A percentile compares a stretch with the other conserved stretches of the same genome.
phyloP scores from a whole-genome alignment of 1,284 basidiomycete species.

The Apiotrichum sp. region DNA sequence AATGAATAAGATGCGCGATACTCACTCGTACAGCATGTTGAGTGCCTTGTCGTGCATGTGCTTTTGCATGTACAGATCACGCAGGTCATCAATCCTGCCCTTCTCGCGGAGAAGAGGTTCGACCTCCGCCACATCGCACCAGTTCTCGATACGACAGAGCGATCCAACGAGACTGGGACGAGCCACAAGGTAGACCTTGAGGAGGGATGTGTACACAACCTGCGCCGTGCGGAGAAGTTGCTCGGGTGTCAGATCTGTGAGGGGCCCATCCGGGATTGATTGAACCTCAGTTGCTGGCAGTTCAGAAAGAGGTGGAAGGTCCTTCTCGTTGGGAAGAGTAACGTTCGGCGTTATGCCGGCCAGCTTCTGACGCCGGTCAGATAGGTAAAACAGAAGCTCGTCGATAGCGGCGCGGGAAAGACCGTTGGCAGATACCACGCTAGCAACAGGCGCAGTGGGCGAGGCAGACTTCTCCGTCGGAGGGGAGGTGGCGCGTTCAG shows the following conservation, averaged over 20 bases:
- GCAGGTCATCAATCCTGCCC: slow-evolving; percentile 83
- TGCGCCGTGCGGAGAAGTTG: slow-evolving; percentile 81
- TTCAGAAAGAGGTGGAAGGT: slow-evolving; percentile 37
- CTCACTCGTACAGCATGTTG: slow-evolving; percentile 69
- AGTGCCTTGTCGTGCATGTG: slow-evolving; percentile 91
- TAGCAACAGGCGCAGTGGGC: background rate
- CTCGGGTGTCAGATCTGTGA: slow-evolving; percentile 64
- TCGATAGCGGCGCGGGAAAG: slow-evolving; percentile 46
- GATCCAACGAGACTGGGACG: slow-evolving; percentile 78
- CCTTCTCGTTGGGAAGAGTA: slow-evolving; percentile 52
- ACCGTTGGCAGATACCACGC: no score
- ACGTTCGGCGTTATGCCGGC: slow-evolving; percentile 64
- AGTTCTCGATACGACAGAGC: slow-evolving; percentile 85
- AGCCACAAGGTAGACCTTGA: slow-evolving; percentile 84
- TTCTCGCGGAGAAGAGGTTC: slow-evolving; percentile 77
- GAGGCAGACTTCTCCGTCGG: background rate
- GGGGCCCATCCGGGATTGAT: slow-evolving; percentile 62
- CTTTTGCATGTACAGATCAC: slow-evolving; percentile 87
- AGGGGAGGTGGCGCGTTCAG: background rate
- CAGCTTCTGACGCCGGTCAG: slow-evolving; percentile 79
- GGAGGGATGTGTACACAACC: slow-evolving; percentile 89
- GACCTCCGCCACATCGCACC: slow-evolving; percentile 94
- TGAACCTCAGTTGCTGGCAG: slow-evolving; percentile 60
- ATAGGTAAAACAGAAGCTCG: slow-evolving; percentile 55
- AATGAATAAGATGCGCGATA: slow-evolving; percentile 7